Base-by-base conservation (phyloP, 306 rosid genomes). In the Rosa lucieae region DNA sequence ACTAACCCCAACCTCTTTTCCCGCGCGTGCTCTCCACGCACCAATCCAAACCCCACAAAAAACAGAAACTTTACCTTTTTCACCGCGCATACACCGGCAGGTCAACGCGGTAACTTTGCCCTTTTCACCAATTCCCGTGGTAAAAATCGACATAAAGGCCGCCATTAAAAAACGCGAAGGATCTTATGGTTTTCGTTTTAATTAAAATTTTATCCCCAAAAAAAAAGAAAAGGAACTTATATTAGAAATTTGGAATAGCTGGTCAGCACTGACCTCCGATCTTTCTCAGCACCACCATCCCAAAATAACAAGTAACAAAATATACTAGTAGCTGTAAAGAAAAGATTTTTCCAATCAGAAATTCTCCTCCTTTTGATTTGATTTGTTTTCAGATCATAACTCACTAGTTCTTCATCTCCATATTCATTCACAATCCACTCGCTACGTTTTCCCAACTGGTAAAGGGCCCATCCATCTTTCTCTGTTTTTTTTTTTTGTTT, bases 241-340 rank as follows among this genome's bases (percentile, higher is more conserved):
- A 5, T 10, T 35, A 44, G 23, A 3, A 20, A 42, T 20, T 21
- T 47, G 46, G 17, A 63, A 26, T 67, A 88, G 90, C 89, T 89
- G 92, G 93, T 86, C 91, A 91, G 91, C 91, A 92, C 94, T 86
- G 68, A 85, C 86, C 85, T 86, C 89, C 91, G 94, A 85, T 88
- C 90, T 84, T 94, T 91, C 98, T 70, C 80, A 85, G 93, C 88
- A 87, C 79, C 83, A 69, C 89, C 91, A 70, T 88, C 86, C 91
- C 67, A 92, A 87, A 89, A 86, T 82, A 86, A 88, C 85, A 82
- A 76, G 48, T 44, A 35, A 11, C 51, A 56, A 52, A 52, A 29
- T 43, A 18, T 71, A 51, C 8, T 29, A 66, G 46, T 66, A 74
- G 75, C 83, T 80, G 75, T 74, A 70, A 63, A 77, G 78, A 49